These are phyloP conservation scores for Daldinia childiae DNA, from an alignment of 495 filamentous ascomycete species.

Conservation along the genomic window DNA sequence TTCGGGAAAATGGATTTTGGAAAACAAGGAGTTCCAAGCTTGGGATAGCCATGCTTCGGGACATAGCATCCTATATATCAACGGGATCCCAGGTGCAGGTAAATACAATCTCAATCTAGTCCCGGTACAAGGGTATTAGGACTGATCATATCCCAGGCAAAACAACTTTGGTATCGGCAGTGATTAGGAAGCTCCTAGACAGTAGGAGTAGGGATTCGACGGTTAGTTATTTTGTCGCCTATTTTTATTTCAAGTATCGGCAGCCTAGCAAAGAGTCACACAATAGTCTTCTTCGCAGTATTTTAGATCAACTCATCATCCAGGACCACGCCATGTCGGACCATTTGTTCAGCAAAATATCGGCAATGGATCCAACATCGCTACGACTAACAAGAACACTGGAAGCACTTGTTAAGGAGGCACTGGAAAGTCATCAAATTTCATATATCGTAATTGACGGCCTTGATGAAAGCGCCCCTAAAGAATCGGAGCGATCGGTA, in stretches of 20 bases:
- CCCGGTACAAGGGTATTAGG: neutral
- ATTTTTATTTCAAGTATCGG: neutral
- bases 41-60: neutral
- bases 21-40: neutral
- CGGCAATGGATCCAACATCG: neutral
- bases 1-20: neutral
- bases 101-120: neutral
- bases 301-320: neutral
- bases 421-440: neutral
- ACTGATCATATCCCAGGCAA: neutral
- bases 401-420: neutral
- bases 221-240: neutral
- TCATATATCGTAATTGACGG: neutral
- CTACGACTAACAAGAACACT: neutral
- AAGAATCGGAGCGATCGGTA: neutral
- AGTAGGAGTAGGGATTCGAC: neutral
- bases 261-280: neutral
- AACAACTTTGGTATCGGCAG: neutral
- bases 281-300: neutral
- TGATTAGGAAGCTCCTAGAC: neutral
- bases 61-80: neutral
- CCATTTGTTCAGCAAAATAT: neutral
- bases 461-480: neutral
- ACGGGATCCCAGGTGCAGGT: neutral
- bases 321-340: neutral